Percentiles rank a stretch among this genome's conserved stretches.
Conservation (phyloP, 441 rosid species). For the Metrosideros polymorpha region DNA sequence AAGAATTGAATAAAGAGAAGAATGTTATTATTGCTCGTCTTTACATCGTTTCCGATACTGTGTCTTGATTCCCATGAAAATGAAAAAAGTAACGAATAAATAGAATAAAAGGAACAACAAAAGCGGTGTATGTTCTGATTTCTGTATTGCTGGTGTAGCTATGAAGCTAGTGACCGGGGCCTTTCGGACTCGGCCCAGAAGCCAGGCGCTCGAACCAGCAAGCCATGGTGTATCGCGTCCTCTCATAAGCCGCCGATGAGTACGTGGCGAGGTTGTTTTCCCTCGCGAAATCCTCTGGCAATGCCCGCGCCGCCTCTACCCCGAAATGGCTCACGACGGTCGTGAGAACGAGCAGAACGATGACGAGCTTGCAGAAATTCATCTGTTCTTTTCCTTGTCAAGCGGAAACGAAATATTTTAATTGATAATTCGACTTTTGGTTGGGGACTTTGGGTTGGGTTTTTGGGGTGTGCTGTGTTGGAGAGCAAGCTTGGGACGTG, state of each 20-base stretch:
- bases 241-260: not conserved
- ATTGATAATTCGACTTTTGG: not conserved
- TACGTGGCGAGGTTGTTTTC: not conserved
- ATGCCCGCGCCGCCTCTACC: not conserved
- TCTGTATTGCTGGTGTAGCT: not conserved
- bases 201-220: not conserved
- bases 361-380: not conserved
- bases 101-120: not conserved
- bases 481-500: not conserved
- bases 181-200: not conserved
- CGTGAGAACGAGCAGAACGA: not conserved
- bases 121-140: not conserved
- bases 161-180: slow-evolving; percentile 3
- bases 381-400: not conserved
- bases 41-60: not conserved
- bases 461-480: no score
- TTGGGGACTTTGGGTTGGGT: not conserved
- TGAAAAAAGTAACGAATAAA: not conserved
- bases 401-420: not conserved
- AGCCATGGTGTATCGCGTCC: not conserved
- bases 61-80: not conserved
- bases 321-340: not conserved
- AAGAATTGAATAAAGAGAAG: not conserved
- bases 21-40: not conserved
- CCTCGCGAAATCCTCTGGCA: not conserved